Base-by-base conservation (phyloP, 2,329 filamentous ascomycete species). In the Phaeoacremonium minimum region DNA sequence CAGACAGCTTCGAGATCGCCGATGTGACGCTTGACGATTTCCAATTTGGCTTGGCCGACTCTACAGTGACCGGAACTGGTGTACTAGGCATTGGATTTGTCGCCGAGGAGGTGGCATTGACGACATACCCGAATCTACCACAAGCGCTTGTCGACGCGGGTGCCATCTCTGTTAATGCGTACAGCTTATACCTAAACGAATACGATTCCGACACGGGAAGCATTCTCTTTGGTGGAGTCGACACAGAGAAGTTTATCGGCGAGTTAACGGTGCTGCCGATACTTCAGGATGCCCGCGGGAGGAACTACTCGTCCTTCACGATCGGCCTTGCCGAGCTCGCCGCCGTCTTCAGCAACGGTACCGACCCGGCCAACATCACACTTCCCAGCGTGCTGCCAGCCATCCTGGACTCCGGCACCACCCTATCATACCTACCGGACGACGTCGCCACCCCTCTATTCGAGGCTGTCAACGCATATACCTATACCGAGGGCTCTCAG, bases 221-320 rank as follows among this genome's bases (percentile, higher is more conserved):
- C 43, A 77, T 86, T 43, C 64, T 87, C 12, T 86, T 87, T 46
- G 83, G 83, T 38, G 83, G 82, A 32, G 69, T 86, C 38, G 81
- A 87, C 60, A 80, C 71, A 2, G 70, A 69, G 41, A 85, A 85
- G 57, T 87, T 76, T 60, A 64, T 69, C 4, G 81, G 80, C 36
- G 47, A 61, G 11, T 66, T 86, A 3, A 49, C 65, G 28, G 69
- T 69, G 6, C 55, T 85, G 4, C 75, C 77, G 7, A 73, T 84
- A 43, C 55, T 75, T 35, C 61, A 60, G 32, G 56, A 61, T n/a
- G 60, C 69, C 22, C 53, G 65, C 15, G 57, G 56, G 9, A 58
- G 60, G 18, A 64, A 44, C 28, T 58, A 60, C 44, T 52, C 55
- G 22, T 58, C 63, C 30, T 69, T 67, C 40, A 64, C 60, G 17